phyloP scores from a whole-genome alignment of 2,329 filamentous ascomycete genomes.

The Colletotrichum ledebouriae region DNA sequence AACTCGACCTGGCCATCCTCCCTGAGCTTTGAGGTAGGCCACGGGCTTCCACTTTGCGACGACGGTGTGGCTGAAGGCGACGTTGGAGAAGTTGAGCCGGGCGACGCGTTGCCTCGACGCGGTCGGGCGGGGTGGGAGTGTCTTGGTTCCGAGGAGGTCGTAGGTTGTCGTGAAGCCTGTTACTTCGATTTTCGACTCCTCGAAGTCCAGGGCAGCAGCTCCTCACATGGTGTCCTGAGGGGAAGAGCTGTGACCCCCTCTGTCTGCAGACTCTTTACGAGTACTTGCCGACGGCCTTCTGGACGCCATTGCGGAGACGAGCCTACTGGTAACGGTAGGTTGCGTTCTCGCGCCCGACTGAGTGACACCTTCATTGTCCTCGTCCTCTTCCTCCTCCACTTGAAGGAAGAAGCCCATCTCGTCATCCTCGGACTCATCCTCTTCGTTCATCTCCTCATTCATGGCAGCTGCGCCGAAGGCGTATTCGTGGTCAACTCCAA shows the following conservation, averaged over 20 bases:
- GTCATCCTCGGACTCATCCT: neutral
- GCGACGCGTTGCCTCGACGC: conserved; percentile 72
- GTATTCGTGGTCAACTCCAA: neutral
- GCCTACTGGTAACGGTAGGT: neutral
- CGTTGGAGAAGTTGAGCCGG: conserved; percentile 63
- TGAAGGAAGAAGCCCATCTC: neutral
- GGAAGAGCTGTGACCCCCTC: neutral
- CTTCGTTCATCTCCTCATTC: neutral
- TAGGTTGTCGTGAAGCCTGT: conserved; percentile 72
- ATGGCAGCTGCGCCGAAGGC: neutral
- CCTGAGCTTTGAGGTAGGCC: conserved; percentile 71
- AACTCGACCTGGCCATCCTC: conserved; percentile 71
- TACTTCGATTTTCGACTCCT: conserved; percentile 70
- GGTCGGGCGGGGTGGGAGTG: conserved; percentile 64
- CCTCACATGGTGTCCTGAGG: conserved; percentile 37
- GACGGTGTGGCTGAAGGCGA: conserved; percentile 69
- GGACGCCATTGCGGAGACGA: neutral
- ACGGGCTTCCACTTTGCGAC: conserved; percentile 72
- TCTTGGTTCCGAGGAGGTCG: conserved; percentile 70
- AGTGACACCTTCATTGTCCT: neutral
- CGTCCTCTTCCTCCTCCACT: conserved; percentile 39
- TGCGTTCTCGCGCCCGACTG: neutral
- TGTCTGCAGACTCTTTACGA: neutral
- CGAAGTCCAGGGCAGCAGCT: conserved; percentile 56
- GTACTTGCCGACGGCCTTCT: neutral